Conservation (phyloP, 805 yeast species). For the Komagataella populi region DNA sequence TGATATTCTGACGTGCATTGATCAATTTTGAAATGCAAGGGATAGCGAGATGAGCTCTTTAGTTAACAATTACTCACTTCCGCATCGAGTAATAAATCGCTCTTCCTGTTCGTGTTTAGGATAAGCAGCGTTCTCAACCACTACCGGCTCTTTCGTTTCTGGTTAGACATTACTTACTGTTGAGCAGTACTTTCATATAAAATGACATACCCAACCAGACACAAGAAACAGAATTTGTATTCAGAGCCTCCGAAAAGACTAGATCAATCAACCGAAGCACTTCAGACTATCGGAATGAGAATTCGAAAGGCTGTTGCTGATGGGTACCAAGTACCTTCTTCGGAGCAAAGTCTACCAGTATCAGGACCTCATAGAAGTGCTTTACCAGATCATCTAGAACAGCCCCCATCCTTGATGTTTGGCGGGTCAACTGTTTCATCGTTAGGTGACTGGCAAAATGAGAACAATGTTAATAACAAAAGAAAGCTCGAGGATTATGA, state of each 20-base stretch:
- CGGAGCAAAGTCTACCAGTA: neutral
- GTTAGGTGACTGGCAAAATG: slow-evolving; percentile 28
- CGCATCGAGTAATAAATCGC: neutral
- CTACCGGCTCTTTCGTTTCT: neutral
- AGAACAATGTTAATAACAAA: slow-evolving; percentile 4
- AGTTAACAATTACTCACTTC: neutral
- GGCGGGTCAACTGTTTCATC: slow-evolving; percentile 31
- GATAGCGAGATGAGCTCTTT: neutral
- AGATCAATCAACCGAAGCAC: slow-evolving; percentile 20
- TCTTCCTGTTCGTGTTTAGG: neutral
- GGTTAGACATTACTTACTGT: neutral
- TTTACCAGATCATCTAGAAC: slow-evolving; percentile 28
- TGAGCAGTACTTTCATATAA: neutral
- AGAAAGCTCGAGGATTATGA: slow-evolving; percentile 1
- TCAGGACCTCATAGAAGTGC: slow-evolving; percentile 3
- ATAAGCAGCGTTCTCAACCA: neutral
- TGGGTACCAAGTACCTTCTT: slow-evolving; percentile 28
- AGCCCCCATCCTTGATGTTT: slow-evolving; percentile 30
- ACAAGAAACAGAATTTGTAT: neutral
- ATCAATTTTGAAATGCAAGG: neutral
- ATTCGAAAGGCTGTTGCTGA: slow-evolving; percentile 54
- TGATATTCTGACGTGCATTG: neutral
- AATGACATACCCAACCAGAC: neutral
- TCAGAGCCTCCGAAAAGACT: neutral
- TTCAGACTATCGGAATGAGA: slow-evolving; percentile 56